A percentile compares a stretch with the other conserved stretches of the same genome.
These are phyloP conservation scores for Pichia scutulata DNA, from an alignment of 805 yeast genomes.

Conservation along the genomic window DNA sequence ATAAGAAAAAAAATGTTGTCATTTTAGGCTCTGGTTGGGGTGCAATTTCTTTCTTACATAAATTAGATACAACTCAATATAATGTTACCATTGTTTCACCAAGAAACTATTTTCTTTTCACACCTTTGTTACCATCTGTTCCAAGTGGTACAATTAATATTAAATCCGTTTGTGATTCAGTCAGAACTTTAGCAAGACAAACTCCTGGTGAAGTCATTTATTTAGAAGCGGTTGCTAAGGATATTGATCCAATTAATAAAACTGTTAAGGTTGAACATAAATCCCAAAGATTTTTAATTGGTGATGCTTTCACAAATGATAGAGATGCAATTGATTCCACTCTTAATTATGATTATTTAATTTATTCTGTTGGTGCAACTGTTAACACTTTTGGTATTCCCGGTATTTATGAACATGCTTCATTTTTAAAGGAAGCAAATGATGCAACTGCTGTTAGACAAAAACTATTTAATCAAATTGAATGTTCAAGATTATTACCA, in stretches of 20 bases:
- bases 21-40: conserved; percentile 95
- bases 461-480: conserved; percentile 79
- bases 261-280: conserved; percentile 53
- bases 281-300: conserved; percentile 46
- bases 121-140: conserved; percentile 91
- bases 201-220: conserved; percentile 70
- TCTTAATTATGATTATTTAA: conserved; percentile 70
- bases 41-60: conserved; percentile 73
- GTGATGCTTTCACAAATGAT: conserved; percentile 43
- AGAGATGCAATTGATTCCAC: conserved; percentile 39
- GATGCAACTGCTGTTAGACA: conserved; percentile 81
- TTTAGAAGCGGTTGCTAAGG: conserved; percentile 85
- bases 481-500: conserved; percentile 78
- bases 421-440: conserved; percentile 81
- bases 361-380: conserved; percentile 91
- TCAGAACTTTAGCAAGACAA: conserved; percentile 74
- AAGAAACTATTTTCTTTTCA: conserved; percentile 89
- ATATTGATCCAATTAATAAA: conserved; percentile 67
- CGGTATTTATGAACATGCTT: conserved; percentile 84
- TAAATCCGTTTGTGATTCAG: conserved; percentile 91
- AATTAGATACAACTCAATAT: conserved; percentile 77
- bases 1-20: conserved; percentile 65
- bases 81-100: conserved; percentile 90
- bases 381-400: conserved; percentile 93
- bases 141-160: conserved; percentile 89